Evolutionary conservation across 345 rosid species (phyloP).

Genomic region (Geranium brycei): DNA sequence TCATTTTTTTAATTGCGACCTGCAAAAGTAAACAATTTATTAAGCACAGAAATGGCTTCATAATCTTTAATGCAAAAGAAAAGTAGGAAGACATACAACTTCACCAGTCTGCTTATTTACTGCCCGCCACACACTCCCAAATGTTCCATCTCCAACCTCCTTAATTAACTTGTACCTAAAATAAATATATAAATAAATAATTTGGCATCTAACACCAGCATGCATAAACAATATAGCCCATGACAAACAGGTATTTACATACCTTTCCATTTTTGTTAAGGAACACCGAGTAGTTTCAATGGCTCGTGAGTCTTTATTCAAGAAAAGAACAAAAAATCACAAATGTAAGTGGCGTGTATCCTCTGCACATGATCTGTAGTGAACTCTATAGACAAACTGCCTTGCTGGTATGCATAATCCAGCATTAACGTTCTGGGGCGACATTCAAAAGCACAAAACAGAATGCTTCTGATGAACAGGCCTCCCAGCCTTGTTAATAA

Average conservation of each 20-base stretch:
- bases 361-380: not conserved
- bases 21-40: conserved; percentile 12
- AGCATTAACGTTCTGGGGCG: conserved; percentile 6
- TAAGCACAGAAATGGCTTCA: not conserved
- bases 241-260: not conserved
- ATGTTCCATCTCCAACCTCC: conserved; percentile 91
- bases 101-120: conserved; percentile 61
- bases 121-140: conserved; percentile 85
- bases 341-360: not conserved
- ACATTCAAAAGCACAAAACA: conserved; percentile 14
- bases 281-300: not conserved
- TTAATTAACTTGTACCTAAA: conserved; percentile 20
- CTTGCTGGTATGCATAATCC: not conserved
- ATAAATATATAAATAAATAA: not conserved
- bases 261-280: conserved; percentile 9
- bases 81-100: conserved; percentile 36
- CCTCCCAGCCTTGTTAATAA: conserved; percentile 36
- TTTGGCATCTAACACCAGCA: not conserved
- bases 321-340: conserved; percentile 1
- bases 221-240: not conserved
- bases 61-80: not conserved
- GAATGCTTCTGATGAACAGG: conserved; percentile 24
- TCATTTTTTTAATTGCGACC: conserved; percentile 94
- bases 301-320: conserved; percentile 9
- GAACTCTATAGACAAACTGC: not conserved